Base-by-base conservation (phyloP, 2,329 filamentous ascomycete genomes). In the Paraconiothyrium brasiliense region DNA sequence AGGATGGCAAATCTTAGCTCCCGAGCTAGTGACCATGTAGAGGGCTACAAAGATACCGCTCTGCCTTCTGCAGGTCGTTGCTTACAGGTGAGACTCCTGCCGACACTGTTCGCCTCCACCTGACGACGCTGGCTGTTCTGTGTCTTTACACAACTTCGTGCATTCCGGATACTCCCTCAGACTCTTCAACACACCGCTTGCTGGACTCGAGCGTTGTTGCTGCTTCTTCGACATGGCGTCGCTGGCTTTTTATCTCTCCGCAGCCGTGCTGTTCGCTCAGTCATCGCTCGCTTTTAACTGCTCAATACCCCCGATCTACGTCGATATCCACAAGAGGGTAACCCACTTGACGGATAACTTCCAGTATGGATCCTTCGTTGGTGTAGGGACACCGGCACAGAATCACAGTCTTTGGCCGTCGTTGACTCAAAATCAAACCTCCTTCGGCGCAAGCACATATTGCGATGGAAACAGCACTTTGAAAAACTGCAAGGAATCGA, bases 311-410 rank as follows among this genome's bases (percentile, higher is more conserved):
- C 79, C 79, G 0, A 75, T 82, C 58, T 82, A 80, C 59, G 78
- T 82, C 67, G 80, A 82, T 50, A 81, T 82, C 41, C 80, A 82
- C 57, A 77, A 76, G 60, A 72, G 81, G 54, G 76, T 71, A 14
- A 80, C 82, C n/a, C 76, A 81, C 54, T 76, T 77, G 51, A 76
- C 76, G 6, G 63, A 69, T 1, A 68, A 73, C 13, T 78, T 79
- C 51, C 80, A 81, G 58, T 82, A 82, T 72, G 81, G 81, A 51
- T 78, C 79, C 2, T 82, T 82, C 69, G 78, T 81, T 37, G 81
- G 81, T 22, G 70, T 81, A 9, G 80, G 80, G 9, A 75, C 75
- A 8, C 78, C 79, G 24, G 76, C 79, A 63, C 80, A 82, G 61
- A 83, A 83, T 61, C 76, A 81, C 54, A 81, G 79, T 50, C 66